A percentile compares a stretch with the other conserved stretches of the same genome.
Conservation (phyloP, 768 basidiomycete genomes). For the Trametes cubensis region DNA sequence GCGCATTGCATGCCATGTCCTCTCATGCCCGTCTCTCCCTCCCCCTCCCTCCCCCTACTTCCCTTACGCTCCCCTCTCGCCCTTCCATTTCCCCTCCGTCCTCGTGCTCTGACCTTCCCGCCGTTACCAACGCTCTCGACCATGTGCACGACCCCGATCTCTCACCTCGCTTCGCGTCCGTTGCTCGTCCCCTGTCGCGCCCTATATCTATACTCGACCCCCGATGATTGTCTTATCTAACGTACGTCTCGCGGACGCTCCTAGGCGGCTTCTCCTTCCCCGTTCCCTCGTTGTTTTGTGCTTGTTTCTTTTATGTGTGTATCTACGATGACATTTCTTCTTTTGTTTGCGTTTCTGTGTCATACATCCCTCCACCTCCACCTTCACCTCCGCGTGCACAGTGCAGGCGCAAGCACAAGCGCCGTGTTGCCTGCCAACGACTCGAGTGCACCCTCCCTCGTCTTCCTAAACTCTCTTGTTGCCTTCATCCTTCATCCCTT, state of each 20-base stretch:
- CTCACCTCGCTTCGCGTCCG: too few relatives aligned
- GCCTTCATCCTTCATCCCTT: background rate
- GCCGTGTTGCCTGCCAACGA: too few relatives aligned
- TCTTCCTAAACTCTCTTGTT: too few relatives aligned
- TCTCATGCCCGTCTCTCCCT: background rate
- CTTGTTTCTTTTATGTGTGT: background rate
- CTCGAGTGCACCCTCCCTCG: too few relatives aligned
- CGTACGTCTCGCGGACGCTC: conserved; percentile 21
- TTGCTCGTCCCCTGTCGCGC: background rate
- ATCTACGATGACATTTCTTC: background rate
- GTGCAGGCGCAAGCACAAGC: too few relatives aligned
- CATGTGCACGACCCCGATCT: too few relatives aligned
- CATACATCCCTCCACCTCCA: too few relatives aligned
- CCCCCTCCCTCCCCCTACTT: background rate
- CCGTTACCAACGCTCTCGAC: background rate
- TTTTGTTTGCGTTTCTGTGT: background rate
- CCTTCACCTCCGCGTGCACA: too few relatives aligned
- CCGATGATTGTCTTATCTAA: conserved; percentile 14
- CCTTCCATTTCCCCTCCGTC: background rate
- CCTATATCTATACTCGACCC: conserved; percentile 21
- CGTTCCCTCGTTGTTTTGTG: background rate
- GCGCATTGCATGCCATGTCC: background rate
- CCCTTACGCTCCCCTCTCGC: background rate
- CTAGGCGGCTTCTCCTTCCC: conserved; percentile 16
- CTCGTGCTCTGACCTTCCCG: background rate